phyloP scores from a whole-genome alignment of 129 eudicot genomes.

The Gnaphalium uliginosum region DNA sequence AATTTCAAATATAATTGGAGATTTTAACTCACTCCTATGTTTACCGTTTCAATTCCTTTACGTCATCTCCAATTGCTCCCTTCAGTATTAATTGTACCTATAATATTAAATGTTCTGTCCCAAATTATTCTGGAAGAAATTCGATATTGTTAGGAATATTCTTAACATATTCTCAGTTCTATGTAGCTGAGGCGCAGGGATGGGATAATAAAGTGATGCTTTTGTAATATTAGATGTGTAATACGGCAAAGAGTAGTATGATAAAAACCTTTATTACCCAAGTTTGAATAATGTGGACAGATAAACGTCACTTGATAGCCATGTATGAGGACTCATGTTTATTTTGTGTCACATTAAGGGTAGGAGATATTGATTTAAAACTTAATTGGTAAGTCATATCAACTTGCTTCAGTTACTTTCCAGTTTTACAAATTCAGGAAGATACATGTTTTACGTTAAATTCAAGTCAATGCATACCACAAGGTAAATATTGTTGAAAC shows the following conservation, averaged over 20 bases:
- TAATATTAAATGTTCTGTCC: background rate
- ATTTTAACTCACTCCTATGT: no score
- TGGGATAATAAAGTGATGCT: background rate
- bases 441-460: background rate
- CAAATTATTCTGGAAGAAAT: background rate
- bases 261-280: background rate
- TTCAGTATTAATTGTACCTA: no score
- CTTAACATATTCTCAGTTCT: background rate
- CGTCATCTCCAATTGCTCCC: background rate
- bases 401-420: background rate
- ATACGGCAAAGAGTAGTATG: conserved; percentile 1
- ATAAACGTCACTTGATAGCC: conserved; percentile 5
- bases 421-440: background rate
- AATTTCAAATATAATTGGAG: no score
- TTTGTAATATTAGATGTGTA: background rate
- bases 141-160: background rate
- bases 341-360: background rate
- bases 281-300: background rate
- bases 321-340: conserved; percentile 6
- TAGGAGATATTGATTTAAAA: background rate
- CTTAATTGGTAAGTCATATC: background rate
- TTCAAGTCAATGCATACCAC: background rate
- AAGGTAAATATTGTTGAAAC: background rate
- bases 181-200: conserved; percentile 3
- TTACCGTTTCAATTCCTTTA: background rate